Conservation (phyloP, 2,329 filamentous ascomycete genomes). For the Colletotrichum scovillei region DNA sequence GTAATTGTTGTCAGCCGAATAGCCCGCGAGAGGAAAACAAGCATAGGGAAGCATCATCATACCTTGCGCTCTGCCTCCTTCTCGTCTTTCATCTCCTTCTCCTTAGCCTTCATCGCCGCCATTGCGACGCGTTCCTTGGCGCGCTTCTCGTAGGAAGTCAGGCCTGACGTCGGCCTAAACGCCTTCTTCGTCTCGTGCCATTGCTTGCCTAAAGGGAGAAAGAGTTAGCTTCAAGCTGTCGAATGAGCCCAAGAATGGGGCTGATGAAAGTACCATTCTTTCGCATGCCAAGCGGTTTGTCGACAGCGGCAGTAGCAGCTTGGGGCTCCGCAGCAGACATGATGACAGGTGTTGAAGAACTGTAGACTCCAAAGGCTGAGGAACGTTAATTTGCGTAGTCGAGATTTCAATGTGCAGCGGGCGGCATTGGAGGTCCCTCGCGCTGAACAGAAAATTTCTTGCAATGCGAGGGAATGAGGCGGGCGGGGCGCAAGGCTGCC, state of each 20-base stretch:
- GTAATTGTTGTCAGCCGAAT: conserved; percentile 25
- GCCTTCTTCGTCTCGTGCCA: conserved; percentile 88
- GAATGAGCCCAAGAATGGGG: conserved; percentile 6
- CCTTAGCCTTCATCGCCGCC: conserved; percentile 87
- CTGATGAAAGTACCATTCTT: conserved; percentile 75
- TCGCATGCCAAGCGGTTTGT: conserved; percentile 73
- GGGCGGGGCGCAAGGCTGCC: conserved; percentile 21
- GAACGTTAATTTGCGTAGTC: conserved; percentile 32
- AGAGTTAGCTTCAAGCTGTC: conserved; percentile 9
- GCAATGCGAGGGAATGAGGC: conserved; percentile 10
- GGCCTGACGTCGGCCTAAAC: conserved; percentile 84
- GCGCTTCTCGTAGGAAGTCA: conserved; percentile 83
- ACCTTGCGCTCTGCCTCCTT: conserved; percentile 92
- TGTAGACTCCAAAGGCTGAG: conserved; percentile 1
- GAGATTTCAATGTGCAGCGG: conserved; percentile 19
- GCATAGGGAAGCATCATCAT: conserved; percentile 41
- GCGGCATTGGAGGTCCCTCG: conserved; percentile 9
- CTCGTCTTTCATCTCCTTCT: conserved; percentile 96
- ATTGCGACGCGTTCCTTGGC: conserved; percentile 75
- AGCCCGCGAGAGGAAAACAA: neutral
- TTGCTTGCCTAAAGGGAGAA: conserved; percentile 78
- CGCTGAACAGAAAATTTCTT: conserved; percentile 27
- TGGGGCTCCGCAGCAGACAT: conserved; percentile 56
- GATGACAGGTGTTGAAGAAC: conserved; percentile 35
- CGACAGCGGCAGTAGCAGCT: conserved; percentile 46